Evolutionary conservation across 2,329 filamentous ascomycete species (phyloP).

Genomic region (Phoma sp.): DNA sequence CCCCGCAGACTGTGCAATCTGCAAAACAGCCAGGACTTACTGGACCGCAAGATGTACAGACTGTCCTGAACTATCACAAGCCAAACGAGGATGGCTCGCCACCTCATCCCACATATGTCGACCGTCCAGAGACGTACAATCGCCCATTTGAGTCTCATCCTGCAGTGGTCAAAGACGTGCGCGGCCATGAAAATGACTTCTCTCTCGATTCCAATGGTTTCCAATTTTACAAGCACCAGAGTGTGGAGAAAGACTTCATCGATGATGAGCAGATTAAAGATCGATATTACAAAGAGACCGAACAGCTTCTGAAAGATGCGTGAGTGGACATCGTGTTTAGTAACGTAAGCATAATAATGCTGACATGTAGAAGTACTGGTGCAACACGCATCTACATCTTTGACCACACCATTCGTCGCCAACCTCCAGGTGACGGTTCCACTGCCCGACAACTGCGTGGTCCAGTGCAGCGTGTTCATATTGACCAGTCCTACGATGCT

Average conservation of each 20-base stretch:
- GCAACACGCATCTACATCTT: slow-evolving; percentile 66
- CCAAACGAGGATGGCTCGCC: slow-evolving; percentile 42
- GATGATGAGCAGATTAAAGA: slow-evolving; percentile 47
- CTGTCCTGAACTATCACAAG: slow-evolving; percentile 38
- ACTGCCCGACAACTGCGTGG: slow-evolving; percentile 48
- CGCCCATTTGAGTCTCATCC: slow-evolving; percentile 37
- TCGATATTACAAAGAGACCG: slow-evolving; percentile 46
- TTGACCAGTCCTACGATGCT: slow-evolving; percentile 62
- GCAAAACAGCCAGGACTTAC: background rate
- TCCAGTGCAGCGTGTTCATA: slow-evolving; percentile 63
- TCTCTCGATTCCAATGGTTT: slow-evolving; percentile 53
- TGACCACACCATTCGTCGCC: slow-evolving; percentile 67
- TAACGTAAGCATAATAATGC: background rate
- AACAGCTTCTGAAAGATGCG: slow-evolving; percentile 49
- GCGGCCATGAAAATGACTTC: slow-evolving; percentile 54
- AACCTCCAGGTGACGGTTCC: slow-evolving; percentile 23
- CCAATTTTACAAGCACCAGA: slow-evolving; percentile 40
- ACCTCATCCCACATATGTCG: slow-evolving; percentile 36
- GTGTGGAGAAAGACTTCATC: slow-evolving; percentile 45
- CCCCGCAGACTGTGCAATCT: slow-evolving; percentile 22
- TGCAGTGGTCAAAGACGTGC: slow-evolving; percentile 53
- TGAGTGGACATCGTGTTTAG: slow-evolving; percentile 28
- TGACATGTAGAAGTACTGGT: slow-evolving; percentile 57
- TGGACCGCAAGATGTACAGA: slow-evolving; percentile 34
- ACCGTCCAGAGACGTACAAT: slow-evolving; percentile 44